These are phyloP conservation scores for Ceratocystiopsis minuta DNA, from an alignment of 2,329 filamentous ascomycete genomes.

Conservation along the genomic window DNA sequence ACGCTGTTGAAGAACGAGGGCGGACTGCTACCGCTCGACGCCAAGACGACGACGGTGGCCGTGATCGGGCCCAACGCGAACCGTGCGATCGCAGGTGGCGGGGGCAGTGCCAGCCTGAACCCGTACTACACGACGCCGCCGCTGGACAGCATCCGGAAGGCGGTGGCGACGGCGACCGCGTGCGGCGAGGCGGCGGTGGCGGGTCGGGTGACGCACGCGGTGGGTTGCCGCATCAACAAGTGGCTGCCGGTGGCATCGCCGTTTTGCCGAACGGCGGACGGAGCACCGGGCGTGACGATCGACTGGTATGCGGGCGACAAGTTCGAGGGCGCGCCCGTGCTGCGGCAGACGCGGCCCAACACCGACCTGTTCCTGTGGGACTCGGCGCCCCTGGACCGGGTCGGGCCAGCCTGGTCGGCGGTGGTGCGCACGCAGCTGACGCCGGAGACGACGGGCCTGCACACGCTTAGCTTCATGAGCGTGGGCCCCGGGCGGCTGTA, in stretches of 20 bases:
- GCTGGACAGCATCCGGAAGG: conserved; percentile 2
- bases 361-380: conserved; percentile 10
- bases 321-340: conserved; percentile 6
- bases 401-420: conserved; percentile 13
- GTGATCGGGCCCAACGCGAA: conserved; percentile 11
- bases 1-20: conserved; percentile 11
- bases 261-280: not conserved
- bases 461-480: conserved; percentile 13
- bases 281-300: conserved; percentile 4
- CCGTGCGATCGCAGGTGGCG: conserved; percentile 8
- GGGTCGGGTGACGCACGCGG: conserved; percentile 3
- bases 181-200: not conserved
- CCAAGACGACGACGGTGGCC: conserved; percentile 1
- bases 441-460: conserved; percentile 10
- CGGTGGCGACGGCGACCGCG: not conserved
- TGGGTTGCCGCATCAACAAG: conserved; percentile 7
- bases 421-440: conserved; percentile 13
- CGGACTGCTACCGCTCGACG: conserved; percentile 9
- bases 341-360: conserved; percentile 7
- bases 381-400: conserved; percentile 7
- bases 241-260: conserved; percentile 6
- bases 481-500: conserved; percentile 6
- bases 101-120: conserved; percentile 11
- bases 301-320: conserved; percentile 8
- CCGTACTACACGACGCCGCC: conserved; percentile 10